Evolutionary conservation across 169 alveolate genomes (phyloP).

Genomic region (Plasmodium cynomolgi): DNA sequence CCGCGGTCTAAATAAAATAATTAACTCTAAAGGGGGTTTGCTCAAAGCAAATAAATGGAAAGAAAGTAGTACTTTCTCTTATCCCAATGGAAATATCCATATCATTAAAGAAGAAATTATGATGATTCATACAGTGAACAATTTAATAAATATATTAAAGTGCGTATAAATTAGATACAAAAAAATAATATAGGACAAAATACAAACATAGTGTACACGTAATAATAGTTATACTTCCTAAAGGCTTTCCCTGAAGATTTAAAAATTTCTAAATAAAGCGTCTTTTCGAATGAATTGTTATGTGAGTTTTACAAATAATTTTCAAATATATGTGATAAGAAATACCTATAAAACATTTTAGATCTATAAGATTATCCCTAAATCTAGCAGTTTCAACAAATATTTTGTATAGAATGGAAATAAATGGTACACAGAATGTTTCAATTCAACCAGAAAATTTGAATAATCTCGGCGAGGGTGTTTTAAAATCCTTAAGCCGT

Average conservation of each 20-base stretch:
- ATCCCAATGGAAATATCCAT: background rate
- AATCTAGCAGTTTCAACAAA: background rate
- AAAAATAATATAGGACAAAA: background rate
- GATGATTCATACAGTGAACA: background rate
- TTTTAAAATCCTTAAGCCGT: background rate
- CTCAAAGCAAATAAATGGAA: background rate
- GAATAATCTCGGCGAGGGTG: background rate
- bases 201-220: too few species aligned
- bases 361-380: background rate
- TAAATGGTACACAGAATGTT: background rate
- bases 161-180: background rate
- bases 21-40: background rate
- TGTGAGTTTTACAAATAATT: background rate
- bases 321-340: background rate
- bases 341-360: too few species aligned
- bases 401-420: background rate
- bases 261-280: background rate
- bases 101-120: background rate
- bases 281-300: background rate
- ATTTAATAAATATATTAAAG: background rate
- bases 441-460: background rate
- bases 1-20: background rate
- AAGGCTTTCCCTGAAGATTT: background rate
- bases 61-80: background rate
- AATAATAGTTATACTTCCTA: background rate